Base-by-base conservation (phyloP, 2,329 filamentous ascomycete genomes). In the Alternaria triticina region DNA sequence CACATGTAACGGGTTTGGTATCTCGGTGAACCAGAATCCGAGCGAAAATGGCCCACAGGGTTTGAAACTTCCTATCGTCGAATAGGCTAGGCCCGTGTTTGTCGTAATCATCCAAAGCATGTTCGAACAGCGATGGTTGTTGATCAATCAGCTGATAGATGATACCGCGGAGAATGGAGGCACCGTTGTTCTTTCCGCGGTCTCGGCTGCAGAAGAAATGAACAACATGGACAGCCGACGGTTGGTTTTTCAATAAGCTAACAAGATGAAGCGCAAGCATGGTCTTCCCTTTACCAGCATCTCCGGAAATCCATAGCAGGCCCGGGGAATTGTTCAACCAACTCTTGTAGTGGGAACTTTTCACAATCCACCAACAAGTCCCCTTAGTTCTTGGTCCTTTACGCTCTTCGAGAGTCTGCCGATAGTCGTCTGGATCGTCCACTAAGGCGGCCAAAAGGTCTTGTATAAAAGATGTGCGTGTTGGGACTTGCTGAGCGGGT, bases 191-290 rank as follows among this genome's bases (percentile, higher is more conserved):
- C 15, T 2, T 17, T 17, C 36, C 15, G 0, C 6, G 36, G 5
- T 40, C 36, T n/a, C 36, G 15, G 3, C 36, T 40, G 15, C 36
- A 17, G 9, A 40, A 40, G 36, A 17, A 40, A 4, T 40, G 36
- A 0, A 40, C 36, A 2, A 40, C 15, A 17, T 17, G 15, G 3
- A 2, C 15, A 17, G 15, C 9, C 1, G 15, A 40, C 1, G 36
- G 3, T 0, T 40, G 0, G 15, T 0, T 0, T 3, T 40, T 40
- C 4, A 40, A 4, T 0, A 0, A 5, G 2, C 15, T 40, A 2
- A 17, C 36, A 2, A 40, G 15, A 17, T 40, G 8, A 3, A 40
- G 36, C 0, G 36, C 2, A 10, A 40, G 36, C 36, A 40, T 40
- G 4, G 36, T 40, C 9, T 40, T 40, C 2, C 36, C 36, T 4